Conservation (phyloP, 768 basidiomycete species). For the Harrya chromipes region DNA sequence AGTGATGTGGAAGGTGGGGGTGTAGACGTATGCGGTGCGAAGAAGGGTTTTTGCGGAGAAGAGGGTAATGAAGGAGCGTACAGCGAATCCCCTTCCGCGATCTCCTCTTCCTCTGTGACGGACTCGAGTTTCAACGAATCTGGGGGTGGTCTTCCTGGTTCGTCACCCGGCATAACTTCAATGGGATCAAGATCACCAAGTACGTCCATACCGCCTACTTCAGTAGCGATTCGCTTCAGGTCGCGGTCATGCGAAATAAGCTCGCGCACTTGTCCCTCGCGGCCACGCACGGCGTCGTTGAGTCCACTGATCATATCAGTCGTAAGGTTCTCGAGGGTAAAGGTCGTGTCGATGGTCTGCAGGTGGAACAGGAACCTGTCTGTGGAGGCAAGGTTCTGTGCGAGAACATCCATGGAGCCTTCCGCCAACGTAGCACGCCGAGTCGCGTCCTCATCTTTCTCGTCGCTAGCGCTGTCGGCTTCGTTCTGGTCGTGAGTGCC, state of each 20-base stretch:
- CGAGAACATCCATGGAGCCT: slow-evolving; percentile 72
- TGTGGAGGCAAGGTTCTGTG: slow-evolving; percentile 71
- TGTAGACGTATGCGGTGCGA: slow-evolving; percentile 46
- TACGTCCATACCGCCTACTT: slow-evolving; percentile 74
- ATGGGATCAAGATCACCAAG: slow-evolving; percentile 68
- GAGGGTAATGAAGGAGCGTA: slow-evolving; percentile 39
- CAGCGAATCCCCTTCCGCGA: slow-evolving; percentile 40
- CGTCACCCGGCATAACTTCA: slow-evolving; percentile 34
- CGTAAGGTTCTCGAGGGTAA: slow-evolving; percentile 62
- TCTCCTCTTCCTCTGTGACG: slow-evolving; percentile 40
- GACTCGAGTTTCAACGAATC: slow-evolving; percentile 31
- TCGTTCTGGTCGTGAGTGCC: slow-evolving; percentile 12
- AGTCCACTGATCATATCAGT: slow-evolving; percentile 74
- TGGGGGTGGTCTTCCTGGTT: slow-evolving; percentile 25
- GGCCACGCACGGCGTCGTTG: slow-evolving; percentile 70
- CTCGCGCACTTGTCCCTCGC: slow-evolving; percentile 80
- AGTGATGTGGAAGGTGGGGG: slow-evolving; percentile 55
- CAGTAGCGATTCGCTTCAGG: slow-evolving; percentile 70
- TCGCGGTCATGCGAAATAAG: slow-evolving; percentile 76
- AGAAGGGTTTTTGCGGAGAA: slow-evolving; percentile 58
- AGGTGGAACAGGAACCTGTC: slow-evolving; percentile 75
- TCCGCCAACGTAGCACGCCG: slow-evolving; percentile 27
- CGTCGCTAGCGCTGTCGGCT: slow-evolving; percentile 17
- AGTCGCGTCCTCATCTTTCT: slow-evolving; percentile 27
- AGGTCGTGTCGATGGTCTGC: slow-evolving; percentile 57